Percentiles rank a stretch among this genome's conserved stretches.
These are phyloP conservation scores for Aspergillus piperis DNA, from an alignment of 2,329 filamentous ascomycete species.

Conservation along the genomic window DNA sequence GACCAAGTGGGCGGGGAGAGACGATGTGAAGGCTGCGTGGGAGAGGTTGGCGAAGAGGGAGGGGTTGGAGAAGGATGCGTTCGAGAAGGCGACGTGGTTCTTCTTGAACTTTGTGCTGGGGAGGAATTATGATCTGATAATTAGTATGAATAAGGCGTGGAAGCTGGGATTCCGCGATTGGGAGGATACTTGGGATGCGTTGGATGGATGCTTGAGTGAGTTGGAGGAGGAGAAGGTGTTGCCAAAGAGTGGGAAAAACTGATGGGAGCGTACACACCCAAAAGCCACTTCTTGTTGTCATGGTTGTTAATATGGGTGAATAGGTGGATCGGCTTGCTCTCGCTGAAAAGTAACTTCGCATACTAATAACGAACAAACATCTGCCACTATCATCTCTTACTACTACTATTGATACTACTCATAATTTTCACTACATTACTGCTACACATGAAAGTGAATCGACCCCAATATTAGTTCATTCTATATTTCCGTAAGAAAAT, in stretches of 20 bases:
- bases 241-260: background rate
- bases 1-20: background rate
- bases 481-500: too few relatives aligned
- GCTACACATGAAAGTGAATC: too few relatives aligned
- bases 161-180: background rate
- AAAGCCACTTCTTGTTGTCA: fast-evolving
- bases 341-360: too few relatives aligned
- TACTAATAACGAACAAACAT: too few relatives aligned
- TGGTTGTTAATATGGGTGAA: too few relatives aligned
- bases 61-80: background rate
- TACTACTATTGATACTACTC: too few relatives aligned
- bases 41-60: background rate
- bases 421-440: too few relatives aligned
- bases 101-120: background rate
- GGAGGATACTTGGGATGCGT: slow-evolving; percentile 2
- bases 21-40: background rate
- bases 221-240: background rate
- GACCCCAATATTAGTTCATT: too few relatives aligned
- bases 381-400: too few relatives aligned
- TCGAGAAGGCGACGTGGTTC: background rate
- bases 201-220: background rate
- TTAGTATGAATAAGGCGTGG: slow-evolving; percentile 4
- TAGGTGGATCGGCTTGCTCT: too few relatives aligned
- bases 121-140: background rate
- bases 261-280: background rate